Conservation (phyloP, 1,284 basidiomycete genomes). For the Pseudozyma thailandica region DNA sequence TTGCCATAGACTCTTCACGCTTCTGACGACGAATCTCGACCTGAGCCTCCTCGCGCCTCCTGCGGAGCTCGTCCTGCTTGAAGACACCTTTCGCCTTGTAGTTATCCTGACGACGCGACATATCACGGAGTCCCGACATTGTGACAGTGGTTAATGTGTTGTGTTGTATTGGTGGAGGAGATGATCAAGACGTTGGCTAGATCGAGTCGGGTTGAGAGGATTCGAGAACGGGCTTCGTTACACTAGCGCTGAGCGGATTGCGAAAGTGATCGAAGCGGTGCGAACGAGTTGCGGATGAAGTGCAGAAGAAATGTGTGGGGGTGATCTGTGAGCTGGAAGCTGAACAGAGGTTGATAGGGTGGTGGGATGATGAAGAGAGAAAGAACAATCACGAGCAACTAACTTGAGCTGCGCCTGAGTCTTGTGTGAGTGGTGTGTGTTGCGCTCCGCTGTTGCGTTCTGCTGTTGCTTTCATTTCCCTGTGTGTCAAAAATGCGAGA, state of each 20-base stretch:
- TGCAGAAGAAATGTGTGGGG: not conserved
- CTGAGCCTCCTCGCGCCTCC: constrained; percentile 67
- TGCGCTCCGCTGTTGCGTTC: not conserved
- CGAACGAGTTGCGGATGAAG: not conserved
- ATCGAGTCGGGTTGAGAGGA: not conserved
- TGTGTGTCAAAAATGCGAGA: constrained; percentile 3
- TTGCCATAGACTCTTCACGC: constrained; percentile 67
- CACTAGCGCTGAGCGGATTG: too few species aligned
- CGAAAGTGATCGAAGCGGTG: not conserved
- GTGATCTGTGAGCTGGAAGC: not conserved
- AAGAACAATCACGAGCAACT: too few species aligned
- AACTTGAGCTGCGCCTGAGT: not conserved
- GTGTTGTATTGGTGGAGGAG: too few species aligned
- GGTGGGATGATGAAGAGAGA: not conserved
- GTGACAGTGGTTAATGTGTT: constrained; percentile 14
- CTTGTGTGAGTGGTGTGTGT: not conserved
- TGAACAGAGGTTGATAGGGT: not conserved
- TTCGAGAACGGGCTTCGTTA: too few species aligned
- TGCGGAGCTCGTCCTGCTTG: constrained; percentile 66
- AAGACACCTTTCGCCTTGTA: constrained; percentile 67
- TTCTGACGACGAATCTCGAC: constrained; percentile 68
- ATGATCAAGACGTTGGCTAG: not conserved
- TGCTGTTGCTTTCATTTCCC: not conserved
- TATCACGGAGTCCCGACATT: constrained; percentile 60
- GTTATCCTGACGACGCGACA: constrained; percentile 64